Evolutionary conservation across 2,329 filamentous ascomycete species (phyloP).

Genomic region (Hyphodiscus sp.): DNA sequence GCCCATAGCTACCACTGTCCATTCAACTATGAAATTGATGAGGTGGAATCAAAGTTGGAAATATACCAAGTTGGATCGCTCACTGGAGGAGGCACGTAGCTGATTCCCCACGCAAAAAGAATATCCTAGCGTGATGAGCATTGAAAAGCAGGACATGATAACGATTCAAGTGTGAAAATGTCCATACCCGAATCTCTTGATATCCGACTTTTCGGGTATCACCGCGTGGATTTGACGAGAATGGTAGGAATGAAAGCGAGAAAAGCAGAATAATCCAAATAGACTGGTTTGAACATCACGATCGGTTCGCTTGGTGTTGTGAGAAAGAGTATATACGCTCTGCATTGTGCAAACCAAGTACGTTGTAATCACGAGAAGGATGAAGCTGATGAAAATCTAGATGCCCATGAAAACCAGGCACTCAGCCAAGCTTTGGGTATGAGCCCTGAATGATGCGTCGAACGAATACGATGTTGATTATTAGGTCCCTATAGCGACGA

Average conservation of each 20-base stretch:
- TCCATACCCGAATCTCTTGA: constrained; percentile 60
- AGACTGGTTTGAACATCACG: background rate
- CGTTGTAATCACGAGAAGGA: background rate
- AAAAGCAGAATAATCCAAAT: background rate
- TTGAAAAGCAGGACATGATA: constrained; percentile 53
- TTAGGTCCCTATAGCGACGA: constrained; percentile 40
- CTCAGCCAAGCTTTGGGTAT: constrained; percentile 66
- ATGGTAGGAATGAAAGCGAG: background rate
- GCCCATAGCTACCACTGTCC: constrained; percentile 62
- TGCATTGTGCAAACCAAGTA: background rate
- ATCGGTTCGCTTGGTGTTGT: background rate
- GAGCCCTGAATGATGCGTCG: constrained; percentile 68
- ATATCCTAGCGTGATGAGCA: constrained; percentile 61
- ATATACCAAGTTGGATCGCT: constrained; percentile 30
- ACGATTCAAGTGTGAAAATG: constrained; percentile 56
- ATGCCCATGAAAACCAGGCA: background rate
- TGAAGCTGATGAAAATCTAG: background rate
- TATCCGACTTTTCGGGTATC: constrained; percentile 23
- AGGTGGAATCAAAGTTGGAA: constrained; percentile 67
- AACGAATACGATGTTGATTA: constrained; percentile 70
- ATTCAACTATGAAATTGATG: constrained; percentile 72
- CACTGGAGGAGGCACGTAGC: constrained; percentile 25
- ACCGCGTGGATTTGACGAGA: background rate
- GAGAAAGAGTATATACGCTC: background rate
- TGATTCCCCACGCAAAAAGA: constrained; percentile 51